Base-by-base conservation (phyloP, 192 early-diverging fungal species). In the Gigaspora rosea region DNA sequence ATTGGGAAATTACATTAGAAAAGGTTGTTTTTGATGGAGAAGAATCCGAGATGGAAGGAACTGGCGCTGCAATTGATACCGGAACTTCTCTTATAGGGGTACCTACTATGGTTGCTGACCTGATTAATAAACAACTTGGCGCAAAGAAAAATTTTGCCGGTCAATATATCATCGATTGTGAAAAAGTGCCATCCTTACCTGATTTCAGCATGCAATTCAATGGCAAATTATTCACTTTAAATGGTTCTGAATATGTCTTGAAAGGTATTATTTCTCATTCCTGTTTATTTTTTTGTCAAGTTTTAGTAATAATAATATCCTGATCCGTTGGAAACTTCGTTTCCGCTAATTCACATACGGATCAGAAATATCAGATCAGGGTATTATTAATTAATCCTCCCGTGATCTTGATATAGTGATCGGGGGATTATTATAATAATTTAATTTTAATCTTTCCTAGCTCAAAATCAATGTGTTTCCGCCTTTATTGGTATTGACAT, bases 1-100 rank as follows among this genome's bases (percentile, higher is more conserved):
- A 99, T 85, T 99, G 97, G 97, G 97, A 99, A 84, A 94, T 98
- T 64, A 90, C 91, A 50, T 83, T 99, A n/a, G 85, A 92, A 71
- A 86, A 90, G 74, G 87, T 95, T 63, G 88, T 84, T 62, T 89
- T 98, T 76, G 95, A 90, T 73, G 94, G 90, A 50, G 89, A 92
- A n/a, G 86, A 90, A 33, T 79, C 95, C 71, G 79, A 89, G 41
- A 47, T 97, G 50, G 86, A 86, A 20, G 82, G 85, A 67, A 83
- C 85, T 5, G 90, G 91, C 22, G 94, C 95, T 9, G 95, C 94
- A 46, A 97, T 98, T 78, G 95, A 97, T 82, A 97, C 96, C 10
- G 95, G 96, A 4, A 89, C 93, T 49, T 97, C 95, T 49, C 85
- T 99, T 71, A 86, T 97, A 65, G 94, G 91, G 6, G 79, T 94